Evolutionary conservation across 768 basidiomycete genomes (phyloP), one percentile per base, ranked within the genome.

Genomic region (Chlorophyllum brunneum): DNA sequence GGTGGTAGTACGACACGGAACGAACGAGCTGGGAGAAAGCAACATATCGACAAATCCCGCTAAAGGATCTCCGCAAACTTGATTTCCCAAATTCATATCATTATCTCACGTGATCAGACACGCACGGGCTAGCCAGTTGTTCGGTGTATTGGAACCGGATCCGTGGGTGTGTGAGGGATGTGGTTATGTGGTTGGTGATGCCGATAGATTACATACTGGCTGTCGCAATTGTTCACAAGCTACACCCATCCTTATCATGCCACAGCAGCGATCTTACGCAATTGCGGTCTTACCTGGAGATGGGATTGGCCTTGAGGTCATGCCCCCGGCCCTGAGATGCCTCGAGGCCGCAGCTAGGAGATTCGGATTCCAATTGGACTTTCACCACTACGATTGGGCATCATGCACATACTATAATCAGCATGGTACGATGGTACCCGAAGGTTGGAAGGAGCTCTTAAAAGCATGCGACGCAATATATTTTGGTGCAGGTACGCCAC

Each of bases 231-330:
- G 6, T 38, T 45, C 51, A 11, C 51, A 38, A 15, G 31, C 15
- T 16, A 42, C 43, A 10, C 18, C 42, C 11, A 51, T 45, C 24
- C 34, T 20, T 22, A 42, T 53, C 41, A 65, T 64, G 59, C 42
- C 51, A 1, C 49, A 43, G 20, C 31, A 52, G 36, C 64, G 65
- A 26, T 60, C 62, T 2, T 71, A 70, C 63, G 70, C 63, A 9
- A 75, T 80, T 39, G 78, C 77, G 27, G 74, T 75, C 30, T 70
- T 80, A 11, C 72, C 77, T 5, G 79, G 76, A 13, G 79, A 80
- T 62, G 79, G 79, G 5, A 80, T 80, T 54, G 79, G 79, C 2
- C 63, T 70, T 40, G 78, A 81, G 58, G 78, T 80, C 3, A 76
- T 76, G 62, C 70, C 73, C 8, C 76, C 77, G 5, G 77, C 73